Evolutionary conservation across 805 yeast genomes (phyloP).

Genomic region (Kazachstania kunashirensis): DNA sequence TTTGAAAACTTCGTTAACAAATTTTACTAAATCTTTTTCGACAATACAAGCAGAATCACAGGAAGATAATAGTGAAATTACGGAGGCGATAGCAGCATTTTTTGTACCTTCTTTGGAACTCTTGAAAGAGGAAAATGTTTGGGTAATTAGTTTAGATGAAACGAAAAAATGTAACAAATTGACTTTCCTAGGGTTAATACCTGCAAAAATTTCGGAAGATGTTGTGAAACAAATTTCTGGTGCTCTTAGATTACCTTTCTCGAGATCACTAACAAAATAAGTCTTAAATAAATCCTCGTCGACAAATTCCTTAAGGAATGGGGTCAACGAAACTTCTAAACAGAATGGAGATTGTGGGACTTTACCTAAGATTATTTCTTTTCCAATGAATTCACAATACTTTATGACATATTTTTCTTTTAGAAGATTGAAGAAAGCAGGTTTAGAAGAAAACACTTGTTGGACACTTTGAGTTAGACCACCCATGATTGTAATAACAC

Average conservation of each 20-base stretch:
- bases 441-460: constrained; percentile 17
- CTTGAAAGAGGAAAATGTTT: constrained; percentile 47
- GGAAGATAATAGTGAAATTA: constrained; percentile 20
- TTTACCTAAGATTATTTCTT: constrained; percentile 40
- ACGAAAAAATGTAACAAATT: constrained; percentile 36
- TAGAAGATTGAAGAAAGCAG: constrained; percentile 15
- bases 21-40: constrained; percentile 23
- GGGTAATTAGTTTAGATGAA: constrained; percentile 41
- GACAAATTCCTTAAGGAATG: constrained; percentile 38
- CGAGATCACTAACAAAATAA: constrained; percentile 49
- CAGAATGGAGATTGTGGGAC: constrained; percentile 32
- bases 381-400: constrained; percentile 26
- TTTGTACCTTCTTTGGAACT: constrained; percentile 65
- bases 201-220: constrained; percentile 39
- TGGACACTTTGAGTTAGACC: constrained; percentile 27
- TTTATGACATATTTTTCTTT: constrained; percentile 14
- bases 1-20: constrained; percentile 47
- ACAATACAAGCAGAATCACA: constrained; percentile 17
- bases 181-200: constrained; percentile 24
- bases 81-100: constrained; percentile 35
- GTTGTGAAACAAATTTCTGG: constrained; percentile 60
- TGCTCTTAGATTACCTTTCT: constrained; percentile 67
- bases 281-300: constrained; percentile 31
- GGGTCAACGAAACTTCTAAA: constrained; percentile 36
- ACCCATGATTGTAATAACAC: constrained; percentile 31